Evolutionary conservation across 75 land plant genomes (phyloP).

Genomic region (Sequoia sempervirens): DNA sequence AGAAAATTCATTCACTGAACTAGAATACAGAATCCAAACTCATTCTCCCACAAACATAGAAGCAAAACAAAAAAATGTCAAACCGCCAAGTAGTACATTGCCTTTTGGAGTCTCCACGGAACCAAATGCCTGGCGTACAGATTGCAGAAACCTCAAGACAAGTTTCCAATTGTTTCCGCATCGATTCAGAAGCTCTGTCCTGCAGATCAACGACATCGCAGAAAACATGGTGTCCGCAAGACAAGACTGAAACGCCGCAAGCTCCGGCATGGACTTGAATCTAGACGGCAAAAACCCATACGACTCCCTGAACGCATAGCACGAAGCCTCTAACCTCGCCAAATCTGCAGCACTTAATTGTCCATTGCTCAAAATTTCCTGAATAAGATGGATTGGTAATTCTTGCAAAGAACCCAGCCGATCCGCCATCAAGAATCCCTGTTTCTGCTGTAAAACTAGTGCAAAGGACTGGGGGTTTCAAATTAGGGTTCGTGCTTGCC

Average conservation of each 20-base stretch:
- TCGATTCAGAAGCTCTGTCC: conserved; percentile 43
- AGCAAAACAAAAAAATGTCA: not conserved
- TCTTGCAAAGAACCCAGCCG: conserved; percentile 39
- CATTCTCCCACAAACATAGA: not conserved
- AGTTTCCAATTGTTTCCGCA: conserved; percentile 83
- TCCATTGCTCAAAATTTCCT: conserved; percentile 61
- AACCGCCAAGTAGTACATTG: conserved; percentile 56
- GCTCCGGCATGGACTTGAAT: conserved; percentile 68
- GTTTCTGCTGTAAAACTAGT: not conserved
- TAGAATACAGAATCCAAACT: not conserved
- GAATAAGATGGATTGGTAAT: conserved; percentile 67
- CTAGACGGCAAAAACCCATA: conserved; percentile 18
- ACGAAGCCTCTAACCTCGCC: conserved; percentile 65
- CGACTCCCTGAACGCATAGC: conserved; percentile 47
- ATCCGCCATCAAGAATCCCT: conserved; percentile 28
- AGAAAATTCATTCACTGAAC: not conserved
- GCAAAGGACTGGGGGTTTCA: not conserved
- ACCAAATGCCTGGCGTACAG: conserved; percentile 54
- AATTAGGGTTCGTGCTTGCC: not conserved
- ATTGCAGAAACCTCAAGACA: conserved; percentile 77
- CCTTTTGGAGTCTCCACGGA: conserved; percentile 60
- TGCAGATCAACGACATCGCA: conserved; percentile 26
- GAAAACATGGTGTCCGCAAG: conserved; percentile 34
- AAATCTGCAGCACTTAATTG: conserved; percentile 57
- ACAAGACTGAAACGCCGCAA: conserved; percentile 62